Evolutionary conservation across 495 filamentous ascomycete species (phyloP).

Genomic region (Pyronema domesticum): DNA sequence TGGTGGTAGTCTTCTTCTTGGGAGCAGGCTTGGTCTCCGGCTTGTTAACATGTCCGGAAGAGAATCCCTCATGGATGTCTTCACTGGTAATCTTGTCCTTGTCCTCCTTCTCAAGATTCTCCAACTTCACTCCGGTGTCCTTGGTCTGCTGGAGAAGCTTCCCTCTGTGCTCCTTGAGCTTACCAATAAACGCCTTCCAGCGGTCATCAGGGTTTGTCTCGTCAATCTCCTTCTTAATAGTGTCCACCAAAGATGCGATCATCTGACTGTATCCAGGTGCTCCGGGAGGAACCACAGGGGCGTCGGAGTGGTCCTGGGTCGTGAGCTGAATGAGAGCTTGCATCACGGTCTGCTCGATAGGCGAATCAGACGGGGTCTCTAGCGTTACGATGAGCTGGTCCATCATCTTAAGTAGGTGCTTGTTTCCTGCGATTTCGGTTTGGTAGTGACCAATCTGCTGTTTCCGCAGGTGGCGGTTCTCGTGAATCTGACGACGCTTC

Average conservation of each 20-base stretch:
- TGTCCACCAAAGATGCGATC: conserved; percentile 81
- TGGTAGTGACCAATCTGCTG: conserved; percentile 78
- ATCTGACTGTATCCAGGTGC: conserved; percentile 82
- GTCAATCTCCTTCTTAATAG: conserved; percentile 79
- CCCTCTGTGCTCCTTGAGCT: conserved; percentile 52
- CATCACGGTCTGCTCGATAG: conserved; percentile 68
- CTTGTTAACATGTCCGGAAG: conserved; percentile 61
- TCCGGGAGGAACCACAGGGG: conserved; percentile 47
- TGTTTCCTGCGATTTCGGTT: conserved; percentile 86
- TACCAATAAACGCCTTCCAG: conserved; percentile 53
- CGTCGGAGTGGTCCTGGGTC: conserved; percentile 45
- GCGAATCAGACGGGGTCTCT: conserved; percentile 43
- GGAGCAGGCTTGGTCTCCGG: conserved; percentile 24
- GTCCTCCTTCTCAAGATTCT: conserved; percentile 73
- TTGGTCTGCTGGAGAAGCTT: conserved; percentile 65
- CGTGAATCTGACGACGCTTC: conserved; percentile 92
- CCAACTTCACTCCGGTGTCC: conserved; percentile 53
- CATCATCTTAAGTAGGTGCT: conserved; percentile 69
- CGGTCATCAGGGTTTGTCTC: conserved; percentile 42
- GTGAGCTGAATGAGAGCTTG: conserved; percentile 66
- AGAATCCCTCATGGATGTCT: conserved; percentile 76
- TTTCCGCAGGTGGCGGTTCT: conserved; percentile 63
- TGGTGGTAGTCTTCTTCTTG: conserved; percentile 29
- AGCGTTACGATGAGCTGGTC: conserved; percentile 55
- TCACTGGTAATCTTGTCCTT: conserved; percentile 86